Conservation (phyloP, 2,329 filamentous ascomycete genomes). For the Botryotinia narcissicola region DNA sequence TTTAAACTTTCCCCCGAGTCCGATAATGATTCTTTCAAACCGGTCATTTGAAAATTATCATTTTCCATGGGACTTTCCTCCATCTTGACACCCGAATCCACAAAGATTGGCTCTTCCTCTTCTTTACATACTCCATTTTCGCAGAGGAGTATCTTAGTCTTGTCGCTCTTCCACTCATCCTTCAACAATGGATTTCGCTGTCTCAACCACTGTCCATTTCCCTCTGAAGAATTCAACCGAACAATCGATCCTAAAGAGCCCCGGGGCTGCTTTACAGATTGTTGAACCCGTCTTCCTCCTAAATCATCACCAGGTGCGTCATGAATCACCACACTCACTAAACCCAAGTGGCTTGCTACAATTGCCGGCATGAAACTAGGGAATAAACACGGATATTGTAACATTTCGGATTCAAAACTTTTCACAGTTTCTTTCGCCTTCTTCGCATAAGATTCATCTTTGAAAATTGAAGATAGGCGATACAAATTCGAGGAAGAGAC, state of each 20-base stretch:
- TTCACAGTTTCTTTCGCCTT: constrained; percentile 72
- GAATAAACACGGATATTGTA: constrained; percentile 92
- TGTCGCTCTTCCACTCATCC: constrained; percentile 38
- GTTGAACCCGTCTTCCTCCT: constrained; percentile 36
- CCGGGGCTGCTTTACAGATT: constrained; percentile 36
- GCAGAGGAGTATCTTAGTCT: constrained; percentile 46
- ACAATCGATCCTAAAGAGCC: constrained; percentile 32
- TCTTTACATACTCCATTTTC: constrained; percentile 47
- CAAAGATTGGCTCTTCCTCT: constrained; percentile 28
- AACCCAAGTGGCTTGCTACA: constrained; percentile 68
- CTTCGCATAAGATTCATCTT: constrained; percentile 60
- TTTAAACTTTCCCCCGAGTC: neutral
- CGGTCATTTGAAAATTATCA: neutral
- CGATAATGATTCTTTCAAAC: constrained; percentile 1
- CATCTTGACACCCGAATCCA: constrained; percentile 10
- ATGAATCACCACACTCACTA: constrained; percentile 54
- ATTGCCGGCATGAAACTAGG: constrained; percentile 74
- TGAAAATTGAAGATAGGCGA: constrained; percentile 68
- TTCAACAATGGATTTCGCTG: constrained; percentile 46
- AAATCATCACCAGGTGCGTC: constrained; percentile 28
- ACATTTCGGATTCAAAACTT: constrained; percentile 86
- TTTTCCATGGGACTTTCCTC: neutral
- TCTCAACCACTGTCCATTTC: constrained; percentile 46
- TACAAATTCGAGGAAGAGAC: constrained; percentile 86
- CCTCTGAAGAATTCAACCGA: constrained; percentile 30